Percentiles rank a stretch among this genome's conserved stretches.
Evolutionary conservation across 495 filamentous ascomycete species (phyloP).

Genomic region (Annulohypoxylon moriforme): DNA sequence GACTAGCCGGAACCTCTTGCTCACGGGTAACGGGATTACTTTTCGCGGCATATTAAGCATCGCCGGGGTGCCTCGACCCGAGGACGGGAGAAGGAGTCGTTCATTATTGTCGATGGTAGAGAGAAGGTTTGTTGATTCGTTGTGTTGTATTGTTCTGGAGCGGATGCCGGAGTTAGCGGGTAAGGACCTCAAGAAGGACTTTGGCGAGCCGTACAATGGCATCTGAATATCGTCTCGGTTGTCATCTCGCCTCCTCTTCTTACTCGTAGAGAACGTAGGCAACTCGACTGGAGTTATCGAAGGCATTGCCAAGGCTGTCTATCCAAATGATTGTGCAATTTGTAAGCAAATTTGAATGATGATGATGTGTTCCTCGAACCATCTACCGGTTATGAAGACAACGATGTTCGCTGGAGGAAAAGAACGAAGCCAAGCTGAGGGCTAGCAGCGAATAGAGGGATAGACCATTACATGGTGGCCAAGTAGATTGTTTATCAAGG

Average conservation of each 20-base stretch:
- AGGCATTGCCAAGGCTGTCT: slow-evolving; percentile 37
- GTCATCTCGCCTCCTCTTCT: slow-evolving; percentile 59
- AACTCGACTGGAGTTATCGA: slow-evolving; percentile 32
- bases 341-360: slow-evolving; percentile 6
- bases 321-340: neutral
- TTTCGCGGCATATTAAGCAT: slow-evolving; percentile 43
- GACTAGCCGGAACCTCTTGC: slow-evolving; percentile 48
- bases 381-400: neutral
- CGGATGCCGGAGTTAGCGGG: slow-evolving; percentile 27
- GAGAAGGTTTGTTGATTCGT: slow-evolving; percentile 38
- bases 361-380: neutral
- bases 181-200: slow-evolving; percentile 18
- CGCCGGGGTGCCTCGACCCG: slow-evolving; percentile 25
- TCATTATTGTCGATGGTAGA: slow-evolving; percentile 41
- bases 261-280: slow-evolving; percentile 44
- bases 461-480: slow-evolving; percentile 21
- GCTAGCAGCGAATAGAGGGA: slow-evolving; percentile 10
- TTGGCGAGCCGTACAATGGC: slow-evolving; percentile 47
- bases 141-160: slow-evolving; percentile 31
- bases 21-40: slow-evolving; percentile 49
- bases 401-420: neutral
- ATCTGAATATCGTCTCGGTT: slow-evolving; percentile 41
- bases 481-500: slow-evolving; percentile 31
- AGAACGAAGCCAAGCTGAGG: neutral
- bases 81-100: slow-evolving; percentile 22